A percentile compares a stretch with the other conserved stretches of the same genome.
phyloP scores from a whole-genome alignment of 805 yeast genomes.

The Candida schatavii region DNA sequence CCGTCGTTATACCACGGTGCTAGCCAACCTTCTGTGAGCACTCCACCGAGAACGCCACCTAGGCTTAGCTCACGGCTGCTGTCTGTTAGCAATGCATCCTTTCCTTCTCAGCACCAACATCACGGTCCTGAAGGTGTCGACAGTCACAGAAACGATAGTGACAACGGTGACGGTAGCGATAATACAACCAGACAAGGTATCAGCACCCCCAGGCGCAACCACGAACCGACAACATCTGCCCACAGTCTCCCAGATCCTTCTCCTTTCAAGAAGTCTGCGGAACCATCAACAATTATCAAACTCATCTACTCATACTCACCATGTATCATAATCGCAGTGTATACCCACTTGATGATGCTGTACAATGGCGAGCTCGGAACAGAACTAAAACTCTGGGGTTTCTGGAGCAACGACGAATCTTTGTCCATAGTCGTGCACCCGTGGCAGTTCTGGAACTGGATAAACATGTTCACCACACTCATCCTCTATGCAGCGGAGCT shows the following conservation, averaged over 20 bases:
- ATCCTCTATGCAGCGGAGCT: conserved; percentile 80
- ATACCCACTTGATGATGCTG: conserved; percentile 90
- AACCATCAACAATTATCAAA: conserved; percentile 41
- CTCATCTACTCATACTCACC: conserved; percentile 87
- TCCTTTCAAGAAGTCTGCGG: conserved; percentile 16
- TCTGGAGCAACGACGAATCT: conserved; percentile 33
- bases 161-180: neutral
- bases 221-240: conserved; percentile 10
- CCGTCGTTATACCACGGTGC: conserved; percentile 61
- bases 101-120: neutral
- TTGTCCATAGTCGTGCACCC: conserved; percentile 49
- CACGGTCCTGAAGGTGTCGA: neutral
- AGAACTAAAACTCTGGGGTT: conserved; percentile 59
- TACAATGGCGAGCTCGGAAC: conserved; percentile 73
- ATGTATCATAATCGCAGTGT: conserved; percentile 89
- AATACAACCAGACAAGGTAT: neutral
- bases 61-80: conserved; percentile 31
- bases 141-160: neutral
- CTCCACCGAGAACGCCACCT: conserved; percentile 43
- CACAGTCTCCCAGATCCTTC: conserved; percentile 12
- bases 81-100: conserved; percentile 7
- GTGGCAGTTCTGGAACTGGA: conserved; percentile 99
- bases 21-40: conserved; percentile 23
- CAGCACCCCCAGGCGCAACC: no score
- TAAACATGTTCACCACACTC: conserved; percentile 78